Evolutionary conservation across 805 yeast species (phyloP), one percentile per base, ranked within the genome.

Genomic region (Lipomyces oligophaga): DNA sequence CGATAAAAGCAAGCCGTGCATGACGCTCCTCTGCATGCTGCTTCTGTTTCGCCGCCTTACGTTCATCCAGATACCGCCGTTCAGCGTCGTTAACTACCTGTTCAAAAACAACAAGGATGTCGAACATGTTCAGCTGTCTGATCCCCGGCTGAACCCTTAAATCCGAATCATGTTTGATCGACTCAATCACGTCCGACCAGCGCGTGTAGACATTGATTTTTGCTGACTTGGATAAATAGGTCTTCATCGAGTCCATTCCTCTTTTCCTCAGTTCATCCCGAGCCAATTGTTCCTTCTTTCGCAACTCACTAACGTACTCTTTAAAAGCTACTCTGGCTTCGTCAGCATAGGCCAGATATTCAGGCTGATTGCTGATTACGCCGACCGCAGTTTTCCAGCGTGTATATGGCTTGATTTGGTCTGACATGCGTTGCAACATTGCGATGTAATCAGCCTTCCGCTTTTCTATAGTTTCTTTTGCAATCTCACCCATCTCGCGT

Each of bases 1-100:
- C 55, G 45, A 74, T 76, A 64, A 77, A 88, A 1, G 65, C 71
- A 48, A 75, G 79, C 34, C 97, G 68, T 1, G 84, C 82, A n/a
- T 67, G 71, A 43, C 93, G 67, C 60, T 86, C 95, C 0, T 64
- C 49, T 34, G 80, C 70, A 52, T 73, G 74, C 54, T 79, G 81
- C 33, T 51, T 48, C 39, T 66, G 64, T 41, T 72, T 59, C 19
- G 55, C 52, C 1, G 45, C 35, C 22, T 58, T 58, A 13, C 65
- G 44, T 20, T 64, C 55, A n/a, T 37, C 58, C 45, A 55, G 63
- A 45, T 53, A 56, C 16, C 28, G 47, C 26, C 48, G 58, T 57
- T 60, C 74, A 34, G 55, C 67, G 15, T 57, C 60, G 30, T 19
- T 62, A 49, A 72, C 68, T 15, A 53, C 41, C 20, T 66, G 65